These are phyloP conservation scores for Didymella sp. DNA, from an alignment of 2,329 filamentous ascomycete genomes.

Conservation along the genomic window DNA sequence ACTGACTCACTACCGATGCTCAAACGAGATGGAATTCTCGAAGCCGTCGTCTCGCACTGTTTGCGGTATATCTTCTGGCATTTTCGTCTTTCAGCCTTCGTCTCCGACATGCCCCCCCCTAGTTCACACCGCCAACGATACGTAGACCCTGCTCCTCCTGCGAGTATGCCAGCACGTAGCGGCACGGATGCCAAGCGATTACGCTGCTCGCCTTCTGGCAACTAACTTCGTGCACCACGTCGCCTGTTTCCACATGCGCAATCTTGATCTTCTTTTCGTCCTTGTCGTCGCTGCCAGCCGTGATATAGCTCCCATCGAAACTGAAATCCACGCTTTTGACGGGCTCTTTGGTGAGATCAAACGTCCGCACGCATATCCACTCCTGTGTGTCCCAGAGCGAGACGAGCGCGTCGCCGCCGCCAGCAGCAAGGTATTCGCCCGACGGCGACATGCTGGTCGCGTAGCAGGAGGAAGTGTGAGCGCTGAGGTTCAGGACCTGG, in stretches of 20 bases:
- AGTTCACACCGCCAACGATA: slow-evolving; percentile 63
- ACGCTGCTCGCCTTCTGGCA: slow-evolving; percentile 69
- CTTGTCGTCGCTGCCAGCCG: slow-evolving; percentile 76
- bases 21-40: too few relatives aligned
- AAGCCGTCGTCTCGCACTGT: too few relatives aligned
- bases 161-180: slow-evolving; percentile 76
- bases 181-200: slow-evolving; percentile 77
- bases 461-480: slow-evolving; percentile 76
- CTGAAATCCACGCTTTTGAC: slow-evolving; percentile 77
- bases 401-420: slow-evolving; percentile 77
- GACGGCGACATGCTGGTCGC: slow-evolving; percentile 73
- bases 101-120: background rate
- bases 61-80: too few relatives aligned
- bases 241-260: slow-evolving; percentile 75
- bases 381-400: slow-evolving; percentile 79
- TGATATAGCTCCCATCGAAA: slow-evolving; percentile 78
- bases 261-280: slow-evolving; percentile 74
- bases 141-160: slow-evolving; percentile 69
- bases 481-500: slow-evolving; percentile 66
- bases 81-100: background rate
- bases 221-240: slow-evolving; percentile 74
- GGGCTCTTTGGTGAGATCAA: slow-evolving; percentile 72
- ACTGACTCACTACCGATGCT: too few relatives aligned
- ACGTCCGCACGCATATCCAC: slow-evolving; percentile 76
- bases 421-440: slow-evolving; percentile 74